These are phyloP conservation scores for Stagonosporopsis chrysanthemi DNA, from an alignment of 2,329 filamentous ascomycete species.

Conservation along the genomic window DNA sequence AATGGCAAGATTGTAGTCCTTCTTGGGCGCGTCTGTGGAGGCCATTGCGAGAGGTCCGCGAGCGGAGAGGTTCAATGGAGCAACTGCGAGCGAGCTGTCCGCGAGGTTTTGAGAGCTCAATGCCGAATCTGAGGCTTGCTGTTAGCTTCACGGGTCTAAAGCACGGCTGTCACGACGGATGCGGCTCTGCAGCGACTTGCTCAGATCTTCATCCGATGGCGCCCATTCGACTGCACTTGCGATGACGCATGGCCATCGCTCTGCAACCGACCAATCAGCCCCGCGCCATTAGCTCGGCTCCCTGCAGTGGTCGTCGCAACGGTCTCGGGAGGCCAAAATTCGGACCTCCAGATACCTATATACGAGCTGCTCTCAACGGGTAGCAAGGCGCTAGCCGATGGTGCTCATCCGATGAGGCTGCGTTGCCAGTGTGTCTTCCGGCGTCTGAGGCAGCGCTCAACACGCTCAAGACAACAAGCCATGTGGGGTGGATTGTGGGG, in stretches of 20 bases:
- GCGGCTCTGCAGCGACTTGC: constrained; percentile 18
- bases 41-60: constrained; percentile 25
- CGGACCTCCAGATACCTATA: neutral
- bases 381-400: constrained; percentile 25
- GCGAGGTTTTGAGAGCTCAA: neutral
- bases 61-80: neutral
- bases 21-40: constrained; percentile 29
- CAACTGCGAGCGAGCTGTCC: neutral
- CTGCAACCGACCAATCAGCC: constrained; percentile 11
- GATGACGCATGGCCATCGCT: constrained; percentile 23
- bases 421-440: constrained; percentile 10
- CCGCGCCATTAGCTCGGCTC: constrained; percentile 4
- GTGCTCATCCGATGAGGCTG: constrained; percentile 12
- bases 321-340: constrained; percentile 4
- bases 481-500: constrained; percentile 21
- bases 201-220: constrained; percentile 23
- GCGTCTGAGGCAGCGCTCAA: constrained; percentile 5
- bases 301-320: constrained; percentile 12
- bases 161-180: constrained; percentile 11
- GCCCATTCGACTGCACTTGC: constrained; percentile 4
- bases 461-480: neutral
- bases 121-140: neutral
- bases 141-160: constrained; percentile 3
- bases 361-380: neutral
- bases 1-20: constrained; percentile 61